These are phyloP conservation scores for Neofusicoccum umdonicola DNA, from an alignment of 2,329 filamentous ascomycete species.

Conservation along the genomic window DNA sequence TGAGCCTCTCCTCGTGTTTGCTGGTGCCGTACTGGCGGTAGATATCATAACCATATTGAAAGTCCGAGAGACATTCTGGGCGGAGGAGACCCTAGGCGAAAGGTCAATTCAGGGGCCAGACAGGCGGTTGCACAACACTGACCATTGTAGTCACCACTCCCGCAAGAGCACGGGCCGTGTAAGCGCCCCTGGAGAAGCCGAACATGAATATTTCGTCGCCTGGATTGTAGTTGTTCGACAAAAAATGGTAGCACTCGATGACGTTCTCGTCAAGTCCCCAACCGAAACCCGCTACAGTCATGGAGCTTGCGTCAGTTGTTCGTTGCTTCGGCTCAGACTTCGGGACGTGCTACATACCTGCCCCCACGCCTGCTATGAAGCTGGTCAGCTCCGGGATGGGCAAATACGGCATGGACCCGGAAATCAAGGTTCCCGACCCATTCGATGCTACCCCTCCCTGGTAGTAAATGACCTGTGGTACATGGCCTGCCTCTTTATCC, in stretches of 20 bases:
- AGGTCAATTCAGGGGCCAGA: no score
- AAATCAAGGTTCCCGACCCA: no score
- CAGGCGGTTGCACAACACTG: no score
- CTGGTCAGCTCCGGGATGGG: no score
- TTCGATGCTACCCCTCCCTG: slow-evolving; percentile 25
- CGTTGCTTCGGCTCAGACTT: no score
- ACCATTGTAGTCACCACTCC: slow-evolving; percentile 46
- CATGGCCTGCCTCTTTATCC: slow-evolving; percentile 42
- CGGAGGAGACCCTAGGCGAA: slow-evolving; percentile 40
- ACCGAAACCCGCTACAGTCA: no score
- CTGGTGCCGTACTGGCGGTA: slow-evolving; percentile 23
- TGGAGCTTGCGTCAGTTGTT: no score
- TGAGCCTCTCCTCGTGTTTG: no score
- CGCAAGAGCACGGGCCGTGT: slow-evolving; percentile 38
- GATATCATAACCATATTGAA: slow-evolving; percentile 37
- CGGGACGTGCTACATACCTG: no score
- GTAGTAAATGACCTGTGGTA: slow-evolving; percentile 51
- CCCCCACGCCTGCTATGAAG: no score
- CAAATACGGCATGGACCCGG: no score
- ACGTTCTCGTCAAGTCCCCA: slow-evolving; percentile 43
- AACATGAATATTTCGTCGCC: slow-evolving; percentile 47
- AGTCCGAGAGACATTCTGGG: slow-evolving; percentile 45
- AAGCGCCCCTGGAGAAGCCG: slow-evolving; percentile 48
- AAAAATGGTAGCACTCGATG: slow-evolving; percentile 50
- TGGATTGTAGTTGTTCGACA: slow-evolving; percentile 52